Evolutionary conservation across 2,329 filamentous ascomycete species (phyloP).

Genomic region (Raffaelea deltoideospora): DNA sequence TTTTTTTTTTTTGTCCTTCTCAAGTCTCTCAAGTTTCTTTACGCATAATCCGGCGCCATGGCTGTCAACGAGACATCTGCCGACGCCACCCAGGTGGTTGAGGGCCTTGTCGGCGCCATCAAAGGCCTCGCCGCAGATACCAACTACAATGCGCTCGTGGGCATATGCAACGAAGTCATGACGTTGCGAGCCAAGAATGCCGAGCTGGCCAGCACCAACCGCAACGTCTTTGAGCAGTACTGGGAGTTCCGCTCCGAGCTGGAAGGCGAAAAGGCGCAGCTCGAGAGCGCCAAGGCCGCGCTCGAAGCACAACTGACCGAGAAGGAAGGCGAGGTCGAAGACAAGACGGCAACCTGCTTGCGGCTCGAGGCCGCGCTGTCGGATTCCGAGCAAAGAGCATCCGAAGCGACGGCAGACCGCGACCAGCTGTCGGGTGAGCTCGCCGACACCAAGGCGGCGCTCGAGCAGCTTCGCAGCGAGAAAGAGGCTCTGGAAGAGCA

Average conservation of each 20-base stretch:
- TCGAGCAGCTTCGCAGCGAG: slow-evolving; percentile 3
- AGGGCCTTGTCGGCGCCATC: slow-evolving; percentile 18
- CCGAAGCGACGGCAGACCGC: slow-evolving; percentile 7
- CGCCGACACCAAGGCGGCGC: slow-evolving; percentile 10
- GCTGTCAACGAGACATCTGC: slow-evolving; percentile 1
- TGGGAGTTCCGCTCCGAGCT: slow-evolving; percentile 17
- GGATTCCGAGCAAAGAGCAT: slow-evolving; percentile 10
- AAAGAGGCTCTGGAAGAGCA: slow-evolving; percentile 2
- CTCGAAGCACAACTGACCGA: slow-evolving; percentile 13
- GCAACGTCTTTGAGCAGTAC: slow-evolving; percentile 19
- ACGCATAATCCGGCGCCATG: slow-evolving; percentile 2
- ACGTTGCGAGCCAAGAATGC: slow-evolving; percentile 17
- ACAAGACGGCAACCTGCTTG: slow-evolving; percentile 6
- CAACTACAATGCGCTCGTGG: slow-evolving; percentile 19
- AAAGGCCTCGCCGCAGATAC: slow-evolving; percentile 17
- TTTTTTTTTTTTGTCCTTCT: too few relatives aligned
- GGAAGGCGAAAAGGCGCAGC: slow-evolving; percentile 13
- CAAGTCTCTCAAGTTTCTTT: too few relatives aligned
- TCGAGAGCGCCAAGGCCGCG: slow-evolving; percentile 13
- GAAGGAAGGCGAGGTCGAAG: slow-evolving; percentile 11
- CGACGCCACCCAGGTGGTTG: slow-evolving; percentile 11
- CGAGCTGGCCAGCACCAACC: slow-evolving; percentile 15
- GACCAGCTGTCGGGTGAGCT: slow-evolving; percentile 8
- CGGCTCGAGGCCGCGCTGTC: slow-evolving; percentile 9
- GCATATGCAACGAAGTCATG: slow-evolving; percentile 18